Evolutionary conservation across 2,329 filamentous ascomycete genomes (phyloP), one percentile per base, ranked within the genome.

Genomic region (Sporothrix humicola): DNA sequence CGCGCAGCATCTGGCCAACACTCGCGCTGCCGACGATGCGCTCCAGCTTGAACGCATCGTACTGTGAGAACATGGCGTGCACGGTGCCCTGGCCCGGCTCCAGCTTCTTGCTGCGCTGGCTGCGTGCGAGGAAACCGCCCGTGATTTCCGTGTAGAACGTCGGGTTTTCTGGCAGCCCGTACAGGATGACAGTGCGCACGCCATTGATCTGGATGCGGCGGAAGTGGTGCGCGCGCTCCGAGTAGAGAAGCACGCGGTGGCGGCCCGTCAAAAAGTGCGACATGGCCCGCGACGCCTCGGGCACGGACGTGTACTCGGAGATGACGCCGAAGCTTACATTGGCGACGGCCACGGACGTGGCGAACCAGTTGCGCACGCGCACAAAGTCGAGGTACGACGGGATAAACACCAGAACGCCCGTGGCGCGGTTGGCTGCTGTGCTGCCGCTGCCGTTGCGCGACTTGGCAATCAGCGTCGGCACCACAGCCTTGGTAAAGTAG

Each of bases 181-280:
- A 78, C 85, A 97, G 92, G 70, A 98, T 87, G n/a, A 98, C 88
- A 56, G 91, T 87, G 81, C 91, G 91, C 15, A 96, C 94, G 26
- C 96, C 96, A 50, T 90, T 88, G 72, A 99, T 87, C 77, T 89
- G 88, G 79, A 96, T 94, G n/a, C 96, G 88, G 69, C 94, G 90
- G 86, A 98, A 98, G 82, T 99, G 96, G 82, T 99, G 96, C n/a
- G 95, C 93, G 74, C 96, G 91, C 81, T 97, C 95, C 1, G 95
- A 97, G 83, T 98, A 99, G 17, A 99, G 85, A 54, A 99, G 83
- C 20, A 98, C 87, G 23, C 90, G 90, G 80, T 98, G 93, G 17
- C 94, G 87, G 5, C 95, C 96, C 54, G 86, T 92, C 76, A 94
- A 84, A 82, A 99, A 98, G 80, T 98, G 93, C 13, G 93, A 95